Conservation (phyloP, 2,329 filamentous ascomycete species). For the Thielaviopsis populi region DNA sequence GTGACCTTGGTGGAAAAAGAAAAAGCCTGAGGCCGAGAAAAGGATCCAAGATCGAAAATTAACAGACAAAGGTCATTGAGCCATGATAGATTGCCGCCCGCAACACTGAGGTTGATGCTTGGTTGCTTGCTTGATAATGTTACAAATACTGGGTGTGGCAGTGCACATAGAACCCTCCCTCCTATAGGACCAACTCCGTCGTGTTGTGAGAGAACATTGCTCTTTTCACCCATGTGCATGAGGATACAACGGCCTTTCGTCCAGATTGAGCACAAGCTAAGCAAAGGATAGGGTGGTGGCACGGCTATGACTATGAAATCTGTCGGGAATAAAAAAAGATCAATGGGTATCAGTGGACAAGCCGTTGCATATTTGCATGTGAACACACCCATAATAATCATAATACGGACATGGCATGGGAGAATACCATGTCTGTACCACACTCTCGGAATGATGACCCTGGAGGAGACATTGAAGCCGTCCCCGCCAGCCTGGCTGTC, state of each 20-base stretch:
- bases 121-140: neutral
- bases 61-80: neutral
- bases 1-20: neutral
- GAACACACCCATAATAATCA: neutral
- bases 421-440: neutral
- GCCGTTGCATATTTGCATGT: neutral
- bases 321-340: neutral
- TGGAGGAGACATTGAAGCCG: neutral
- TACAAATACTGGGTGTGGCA: neutral
- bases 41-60: neutral
- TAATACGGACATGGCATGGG: neutral
- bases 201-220: neutral
- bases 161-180: neutral
- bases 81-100: neutral
- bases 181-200: neutral
- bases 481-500: neutral
- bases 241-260: neutral
- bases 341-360: neutral
- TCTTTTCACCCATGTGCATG: neutral
- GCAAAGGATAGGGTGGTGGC: neutral
- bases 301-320: neutral
- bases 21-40: neutral
- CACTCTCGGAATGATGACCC: slow-evolving; percentile 4
- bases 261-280: neutral
- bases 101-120: neutral